These are phyloP conservation scores for Neurospora sp. DNA, from an alignment of 495 filamentous ascomycete species.

Conservation along the genomic window DNA sequence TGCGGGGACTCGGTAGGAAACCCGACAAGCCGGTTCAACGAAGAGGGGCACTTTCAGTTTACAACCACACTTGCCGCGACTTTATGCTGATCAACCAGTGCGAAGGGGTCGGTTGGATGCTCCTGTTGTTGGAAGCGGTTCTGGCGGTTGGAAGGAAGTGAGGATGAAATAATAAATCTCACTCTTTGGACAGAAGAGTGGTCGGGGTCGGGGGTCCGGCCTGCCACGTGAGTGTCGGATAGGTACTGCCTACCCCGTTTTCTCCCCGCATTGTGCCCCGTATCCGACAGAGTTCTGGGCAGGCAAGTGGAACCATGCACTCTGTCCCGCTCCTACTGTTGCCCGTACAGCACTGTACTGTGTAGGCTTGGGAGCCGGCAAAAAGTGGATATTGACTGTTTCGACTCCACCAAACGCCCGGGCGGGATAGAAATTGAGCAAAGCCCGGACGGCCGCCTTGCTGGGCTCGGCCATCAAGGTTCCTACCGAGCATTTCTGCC, in stretches of 20 bases:
- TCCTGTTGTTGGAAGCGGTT: neutral
- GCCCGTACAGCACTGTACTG: neutral
- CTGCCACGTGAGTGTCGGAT: neutral
- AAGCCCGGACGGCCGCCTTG: neutral
- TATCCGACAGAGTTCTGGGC: neutral
- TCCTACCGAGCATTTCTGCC: neutral
- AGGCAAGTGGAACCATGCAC: neutral
- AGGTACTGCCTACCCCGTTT: neutral
- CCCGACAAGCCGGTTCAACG: neutral
- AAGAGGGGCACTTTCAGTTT: neutral
- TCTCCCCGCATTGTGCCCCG: neutral
- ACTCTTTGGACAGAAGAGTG: neutral
- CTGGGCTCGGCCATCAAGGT: neutral
- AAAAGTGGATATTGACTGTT: neutral
- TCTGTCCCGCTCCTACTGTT: neutral
- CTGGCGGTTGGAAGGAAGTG: neutral
- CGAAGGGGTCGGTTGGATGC: neutral
- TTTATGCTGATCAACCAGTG: neutral
- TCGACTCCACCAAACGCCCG: neutral
- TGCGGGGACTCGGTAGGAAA: neutral
- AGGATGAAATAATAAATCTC: neutral
- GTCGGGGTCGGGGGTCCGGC: neutral
- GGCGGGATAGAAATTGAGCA: neutral
- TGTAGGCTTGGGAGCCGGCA: neutral
- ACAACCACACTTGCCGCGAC: neutral